Conservation (phyloP, 1,139 yeast species). For the Suhomyces wounanorum region DNA sequence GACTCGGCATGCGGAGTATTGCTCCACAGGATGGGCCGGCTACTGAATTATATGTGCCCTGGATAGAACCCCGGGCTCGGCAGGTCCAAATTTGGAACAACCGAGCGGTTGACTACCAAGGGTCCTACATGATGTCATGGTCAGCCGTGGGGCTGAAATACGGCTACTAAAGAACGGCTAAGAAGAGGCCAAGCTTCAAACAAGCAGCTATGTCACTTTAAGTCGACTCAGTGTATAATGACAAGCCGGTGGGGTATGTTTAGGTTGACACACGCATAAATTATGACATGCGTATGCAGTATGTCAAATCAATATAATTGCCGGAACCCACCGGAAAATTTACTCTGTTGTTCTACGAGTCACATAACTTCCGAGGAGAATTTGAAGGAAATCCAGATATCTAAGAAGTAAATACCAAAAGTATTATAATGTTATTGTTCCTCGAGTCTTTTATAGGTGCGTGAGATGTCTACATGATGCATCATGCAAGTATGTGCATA, state of each 20-base stretch:
- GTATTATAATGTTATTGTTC: too few species aligned
- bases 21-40: slow-evolving; percentile 4
- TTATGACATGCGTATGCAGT: slow-evolving; percentile 1
- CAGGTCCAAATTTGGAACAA: neutral
- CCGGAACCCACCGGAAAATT: neutral
- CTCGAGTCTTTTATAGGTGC: too few species aligned
- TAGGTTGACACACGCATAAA: slow-evolving; percentile 1
- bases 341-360: neutral
- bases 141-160: slow-evolving; percentile 1
- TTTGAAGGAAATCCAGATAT: too few species aligned
- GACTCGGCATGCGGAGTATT: slow-evolving; percentile 1
- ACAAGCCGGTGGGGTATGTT: neutral
- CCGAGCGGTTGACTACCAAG: neutral
- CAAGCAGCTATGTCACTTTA: too few species aligned
- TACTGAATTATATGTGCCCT: neutral
- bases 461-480: too few species aligned
- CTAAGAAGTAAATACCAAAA: too few species aligned
- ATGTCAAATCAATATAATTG: neutral
- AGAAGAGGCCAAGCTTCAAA: neutral
- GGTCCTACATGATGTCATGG: neutral
- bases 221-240: neutral
- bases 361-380: neutral
- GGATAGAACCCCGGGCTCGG: neutral
- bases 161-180: neutral
- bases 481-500: too few species aligned